These are phyloP conservation scores for Ambrosiella cleistominuta DNA, from an alignment of 2,329 filamentous ascomycete genomes.

Conservation along the genomic window DNA sequence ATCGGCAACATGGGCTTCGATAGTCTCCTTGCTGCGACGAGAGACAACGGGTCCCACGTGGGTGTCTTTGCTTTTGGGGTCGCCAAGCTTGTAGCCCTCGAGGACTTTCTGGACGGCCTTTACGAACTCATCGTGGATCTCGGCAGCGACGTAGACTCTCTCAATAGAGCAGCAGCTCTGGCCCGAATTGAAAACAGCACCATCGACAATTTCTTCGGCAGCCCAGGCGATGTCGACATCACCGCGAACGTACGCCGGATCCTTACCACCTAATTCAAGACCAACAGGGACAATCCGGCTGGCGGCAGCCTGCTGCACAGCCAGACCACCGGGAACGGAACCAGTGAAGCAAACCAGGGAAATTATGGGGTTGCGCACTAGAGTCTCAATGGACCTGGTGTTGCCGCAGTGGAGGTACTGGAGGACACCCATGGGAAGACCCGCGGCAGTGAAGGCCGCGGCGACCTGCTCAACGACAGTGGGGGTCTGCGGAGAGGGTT, in stretches of 20 bases:
- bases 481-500: conserved; percentile 88
- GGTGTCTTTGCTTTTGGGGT: conserved; percentile 62
- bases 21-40: conserved; percentile 55
- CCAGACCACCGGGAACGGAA: conserved; percentile 71
- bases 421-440: conserved; percentile 65
- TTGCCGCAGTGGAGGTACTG: conserved; percentile 88
- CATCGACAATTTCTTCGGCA: conserved; percentile 86
- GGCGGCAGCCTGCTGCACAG: conserved; percentile 68
- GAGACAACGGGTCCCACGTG: conserved; percentile 83
- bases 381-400: conserved; percentile 53
- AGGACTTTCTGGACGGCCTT: conserved; percentile 64
- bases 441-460: conserved; percentile 60
- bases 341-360: conserved; percentile 84
- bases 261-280: conserved; percentile 85
- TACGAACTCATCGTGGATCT: conserved; percentile 69
- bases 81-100: conserved; percentile 67
- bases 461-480: conserved; percentile 75
- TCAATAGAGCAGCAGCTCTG: conserved; percentile 93
- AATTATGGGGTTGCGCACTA: conserved; percentile 62
- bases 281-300: conserved; percentile 74
- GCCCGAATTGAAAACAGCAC: conserved; percentile 94
- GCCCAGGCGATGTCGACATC: conserved; percentile 86
- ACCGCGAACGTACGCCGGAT: conserved; percentile 71
- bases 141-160: conserved; percentile 75
- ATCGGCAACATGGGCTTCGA: conserved; percentile 64